phyloP scores from a whole-genome alignment of 305 asterid genomes.

The Euphrasia arctica region DNA sequence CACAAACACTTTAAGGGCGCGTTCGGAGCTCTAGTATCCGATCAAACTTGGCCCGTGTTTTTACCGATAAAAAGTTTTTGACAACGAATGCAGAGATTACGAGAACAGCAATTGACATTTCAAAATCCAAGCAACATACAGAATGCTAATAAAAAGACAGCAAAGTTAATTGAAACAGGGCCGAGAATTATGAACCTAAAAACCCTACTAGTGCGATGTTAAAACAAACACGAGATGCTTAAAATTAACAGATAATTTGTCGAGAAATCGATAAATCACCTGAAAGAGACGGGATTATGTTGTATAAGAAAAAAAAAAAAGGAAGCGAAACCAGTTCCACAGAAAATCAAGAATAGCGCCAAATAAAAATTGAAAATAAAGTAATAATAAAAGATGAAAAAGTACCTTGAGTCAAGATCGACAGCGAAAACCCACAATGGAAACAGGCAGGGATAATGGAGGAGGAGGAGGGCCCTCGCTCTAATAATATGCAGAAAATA shows the following conservation, averaged over 20 bases:
- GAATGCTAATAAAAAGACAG: not conserved
- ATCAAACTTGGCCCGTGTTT: not conserved
- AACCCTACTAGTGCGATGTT: not conserved
- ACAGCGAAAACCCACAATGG: slow-evolving; percentile 5
- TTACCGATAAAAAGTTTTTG: not conserved
- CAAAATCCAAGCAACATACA: not conserved
- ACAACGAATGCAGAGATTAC: not conserved
- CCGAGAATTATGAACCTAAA: slow-evolving; percentile 4
- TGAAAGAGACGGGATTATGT: not conserved
- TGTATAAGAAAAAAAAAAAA: not conserved
- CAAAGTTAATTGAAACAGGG: not conserved
- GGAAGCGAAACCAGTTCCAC: not conserved
- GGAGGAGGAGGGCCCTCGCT: not conserved
- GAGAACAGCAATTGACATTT: not conserved
- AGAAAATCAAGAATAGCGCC: slow-evolving; percentile 2
- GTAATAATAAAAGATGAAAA: not conserved
- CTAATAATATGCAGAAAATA: not conserved
- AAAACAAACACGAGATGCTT: not conserved
- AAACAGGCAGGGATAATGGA: not conserved
- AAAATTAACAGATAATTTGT: slow-evolving; percentile 5
- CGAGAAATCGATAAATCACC: not conserved
- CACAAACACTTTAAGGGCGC: slow-evolving; percentile 20
- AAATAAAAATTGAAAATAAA: not conserved
- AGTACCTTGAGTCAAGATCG: slow-evolving; percentile 12
- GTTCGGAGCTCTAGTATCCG: not conserved